phyloP scores from a whole-genome alignment of 768 basidiomycete species.

The Mycena maculata region DNA sequence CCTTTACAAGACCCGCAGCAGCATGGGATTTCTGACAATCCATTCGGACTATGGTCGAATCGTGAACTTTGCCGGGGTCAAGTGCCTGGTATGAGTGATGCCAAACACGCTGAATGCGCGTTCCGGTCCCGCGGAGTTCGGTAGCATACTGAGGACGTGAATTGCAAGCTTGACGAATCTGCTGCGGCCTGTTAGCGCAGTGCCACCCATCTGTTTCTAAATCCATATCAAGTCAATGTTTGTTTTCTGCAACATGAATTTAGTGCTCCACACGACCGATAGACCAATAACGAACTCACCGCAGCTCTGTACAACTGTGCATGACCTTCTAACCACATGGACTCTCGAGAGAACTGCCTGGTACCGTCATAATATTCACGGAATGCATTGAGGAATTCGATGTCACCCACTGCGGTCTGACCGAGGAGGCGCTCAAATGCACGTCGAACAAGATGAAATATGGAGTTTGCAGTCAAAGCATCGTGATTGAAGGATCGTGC shows the following conservation, averaged over 20 bases:
- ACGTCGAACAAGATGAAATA: slow-evolving; percentile 11
- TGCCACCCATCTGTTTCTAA: not conserved
- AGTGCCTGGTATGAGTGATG: slow-evolving; percentile 35
- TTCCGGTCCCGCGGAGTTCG: slow-evolving; percentile 12
- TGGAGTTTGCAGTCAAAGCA: not conserved
- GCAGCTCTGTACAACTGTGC: not conserved
- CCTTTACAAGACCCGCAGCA: not conserved
- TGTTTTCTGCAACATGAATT: not conserved
- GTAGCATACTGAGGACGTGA: slow-evolving; percentile 16
- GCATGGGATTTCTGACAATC: slow-evolving; percentile 5
- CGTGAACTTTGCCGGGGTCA: slow-evolving; percentile 25
- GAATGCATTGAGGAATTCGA: slow-evolving; percentile 1
- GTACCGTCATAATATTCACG: not conserved
- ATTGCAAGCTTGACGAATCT: not conserved
- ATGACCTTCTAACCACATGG: not conserved
- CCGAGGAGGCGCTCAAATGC: not conserved
- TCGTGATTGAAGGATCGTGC: not conserved
- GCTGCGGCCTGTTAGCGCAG: not conserved
- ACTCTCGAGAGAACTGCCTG: not conserved
- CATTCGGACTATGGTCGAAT: slow-evolving; percentile 23
- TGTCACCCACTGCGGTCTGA: not conserved
- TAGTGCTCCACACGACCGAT: not conserved
- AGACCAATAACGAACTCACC: not conserved
- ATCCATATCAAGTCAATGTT: not conserved
- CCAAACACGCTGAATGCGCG: slow-evolving; percentile 17